Evolutionary conservation across 257 asterid genomes (phyloP), one percentile per base, ranked within the genome.

Genomic region (Ilex aquifolium): DNA sequence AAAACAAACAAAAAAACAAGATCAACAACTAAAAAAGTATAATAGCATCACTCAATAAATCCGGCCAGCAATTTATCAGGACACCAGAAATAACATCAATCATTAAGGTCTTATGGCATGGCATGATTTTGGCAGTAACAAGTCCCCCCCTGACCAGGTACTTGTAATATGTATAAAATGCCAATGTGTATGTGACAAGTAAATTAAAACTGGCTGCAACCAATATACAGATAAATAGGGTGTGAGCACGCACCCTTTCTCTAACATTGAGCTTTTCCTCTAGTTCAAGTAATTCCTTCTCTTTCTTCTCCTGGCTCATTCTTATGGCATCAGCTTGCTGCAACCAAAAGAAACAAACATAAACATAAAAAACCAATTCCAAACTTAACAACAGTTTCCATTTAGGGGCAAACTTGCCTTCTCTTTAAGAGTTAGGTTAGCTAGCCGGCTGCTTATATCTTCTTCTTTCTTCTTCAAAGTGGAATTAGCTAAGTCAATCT

Each of bases 391-490:
- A 13, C 11, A 49, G 27, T 40, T 50, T 65, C 44, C 36, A 59
- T 32, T 65, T 44, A 52, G 61, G 57, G 49, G 64, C 49, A 76
- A 73, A 71, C 75, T 70, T 69, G 71, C 99, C 90, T 87, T 81
- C 85, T 90, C 96, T 84, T 79, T 83, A 27, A 72, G 75, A 49
- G 79, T 58, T 62, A 87, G 62, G 70, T 65, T 65, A 48, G 95
- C 82, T 49, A 75, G 70, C 70, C 92, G 83, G 71, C 73, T 64
- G 72, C 83, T 74, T 42, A 85, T 78, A 74, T 90, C 95, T 39
- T 90, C 95, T 76, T 90, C 99, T 73, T 85, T 86, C 71, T 73
- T 76, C 75, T 76, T 93, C 80, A 90, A 73, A 61, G 79, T 60
- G 57, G 80, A 77, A 64, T 80, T 84, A 16, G 81, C 71, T n/a